A percentile compares a stretch with the other conserved stretches of the same genome.
phyloP scores from a whole-genome alignment of 805 yeast genomes.

The Pichia manshurica region DNA sequence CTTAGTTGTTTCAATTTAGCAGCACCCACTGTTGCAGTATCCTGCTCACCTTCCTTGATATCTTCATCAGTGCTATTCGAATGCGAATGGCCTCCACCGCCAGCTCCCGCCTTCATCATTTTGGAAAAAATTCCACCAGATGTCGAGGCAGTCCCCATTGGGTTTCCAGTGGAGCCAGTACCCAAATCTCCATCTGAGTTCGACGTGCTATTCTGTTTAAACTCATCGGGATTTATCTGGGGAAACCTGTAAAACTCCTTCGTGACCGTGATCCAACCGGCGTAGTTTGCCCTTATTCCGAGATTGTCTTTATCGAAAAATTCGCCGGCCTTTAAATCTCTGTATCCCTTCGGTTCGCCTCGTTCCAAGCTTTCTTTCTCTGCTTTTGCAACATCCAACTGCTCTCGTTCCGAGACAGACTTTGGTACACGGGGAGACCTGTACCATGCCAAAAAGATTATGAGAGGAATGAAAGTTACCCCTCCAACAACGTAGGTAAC shows the following conservation, averaged over 20 bases:
- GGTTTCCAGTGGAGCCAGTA: not conserved
- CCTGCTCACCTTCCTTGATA: constrained; percentile 2
- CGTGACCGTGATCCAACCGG: constrained; percentile 84
- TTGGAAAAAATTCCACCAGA: constrained; percentile 5
- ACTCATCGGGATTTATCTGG: constrained; percentile 29
- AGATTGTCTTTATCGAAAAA: constrained; percentile 53
- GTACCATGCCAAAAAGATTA: constrained; percentile 38
- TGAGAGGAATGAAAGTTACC: constrained; percentile 65
- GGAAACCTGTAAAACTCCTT: constrained; percentile 61
- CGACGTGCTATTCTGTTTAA: constrained; percentile 13
- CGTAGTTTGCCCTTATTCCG: constrained; percentile 58
- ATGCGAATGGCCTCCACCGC: not conserved
- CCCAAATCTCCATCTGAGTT: constrained; percentile 1
- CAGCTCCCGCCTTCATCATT: constrained; percentile 1
- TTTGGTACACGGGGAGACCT: constrained; percentile 32
- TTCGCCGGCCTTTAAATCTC: constrained; percentile 50
- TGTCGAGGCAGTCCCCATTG: not conserved
- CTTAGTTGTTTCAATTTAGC: constrained; percentile 35
- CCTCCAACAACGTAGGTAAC: constrained; percentile 61
- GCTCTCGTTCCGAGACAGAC: constrained; percentile 18
- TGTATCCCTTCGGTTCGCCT: constrained; percentile 26
- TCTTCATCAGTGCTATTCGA: constrained; percentile 3
- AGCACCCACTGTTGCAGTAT: constrained; percentile 29
- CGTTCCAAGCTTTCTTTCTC: constrained; percentile 21
- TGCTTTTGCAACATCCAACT: constrained; percentile 17